Conservation (phyloP, 2,329 filamentous ascomycete genomes). For the Bipolaris zeicola region DNA sequence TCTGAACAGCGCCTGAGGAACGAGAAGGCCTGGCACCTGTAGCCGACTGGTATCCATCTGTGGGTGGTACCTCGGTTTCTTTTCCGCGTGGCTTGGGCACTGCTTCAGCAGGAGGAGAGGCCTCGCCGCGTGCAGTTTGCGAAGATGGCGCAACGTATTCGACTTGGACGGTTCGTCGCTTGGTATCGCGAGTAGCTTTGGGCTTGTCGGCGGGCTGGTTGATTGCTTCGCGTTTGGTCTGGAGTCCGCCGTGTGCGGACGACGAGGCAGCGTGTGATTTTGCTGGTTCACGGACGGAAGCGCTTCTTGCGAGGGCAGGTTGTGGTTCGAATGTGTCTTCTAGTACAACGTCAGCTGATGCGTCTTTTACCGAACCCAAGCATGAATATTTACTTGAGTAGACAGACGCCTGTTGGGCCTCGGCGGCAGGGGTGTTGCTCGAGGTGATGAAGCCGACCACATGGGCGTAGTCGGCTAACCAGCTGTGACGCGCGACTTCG, state of each 20-base stretch:
- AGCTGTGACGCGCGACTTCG: constrained; percentile 96
- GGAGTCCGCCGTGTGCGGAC: constrained; percentile 63
- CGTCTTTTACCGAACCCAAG: background rate
- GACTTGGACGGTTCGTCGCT: constrained; percentile 92
- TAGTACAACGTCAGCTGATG: constrained; percentile 27
- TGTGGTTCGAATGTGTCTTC: constrained; percentile 64
- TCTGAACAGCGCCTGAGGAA: constrained; percentile 31
- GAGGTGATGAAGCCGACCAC: constrained; percentile 97
- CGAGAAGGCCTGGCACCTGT: constrained; percentile 31
- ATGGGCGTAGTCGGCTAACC: constrained; percentile 96
- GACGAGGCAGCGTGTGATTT: constrained; percentile 63
- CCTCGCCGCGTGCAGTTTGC: constrained; percentile 76
- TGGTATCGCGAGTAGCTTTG: constrained; percentile 76
- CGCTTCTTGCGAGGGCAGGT: constrained; percentile 76
- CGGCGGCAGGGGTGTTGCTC: constrained; percentile 82
- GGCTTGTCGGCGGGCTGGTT: constrained; percentile 69
- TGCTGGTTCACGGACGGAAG: constrained; percentile 85
- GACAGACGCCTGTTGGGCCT: constrained; percentile 81
- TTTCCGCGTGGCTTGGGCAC: constrained; percentile 60
- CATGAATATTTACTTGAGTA: constrained; percentile 56
- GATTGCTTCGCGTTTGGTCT: constrained; percentile 74
- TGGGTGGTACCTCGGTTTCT: constrained; percentile 51
- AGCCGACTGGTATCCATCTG: constrained; percentile 46
- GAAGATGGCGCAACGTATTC: constrained; percentile 95
- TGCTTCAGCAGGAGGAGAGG: constrained; percentile 45